Conservation (phyloP, 164 flowering plant species). For the Nelumbo lutea region DNA sequence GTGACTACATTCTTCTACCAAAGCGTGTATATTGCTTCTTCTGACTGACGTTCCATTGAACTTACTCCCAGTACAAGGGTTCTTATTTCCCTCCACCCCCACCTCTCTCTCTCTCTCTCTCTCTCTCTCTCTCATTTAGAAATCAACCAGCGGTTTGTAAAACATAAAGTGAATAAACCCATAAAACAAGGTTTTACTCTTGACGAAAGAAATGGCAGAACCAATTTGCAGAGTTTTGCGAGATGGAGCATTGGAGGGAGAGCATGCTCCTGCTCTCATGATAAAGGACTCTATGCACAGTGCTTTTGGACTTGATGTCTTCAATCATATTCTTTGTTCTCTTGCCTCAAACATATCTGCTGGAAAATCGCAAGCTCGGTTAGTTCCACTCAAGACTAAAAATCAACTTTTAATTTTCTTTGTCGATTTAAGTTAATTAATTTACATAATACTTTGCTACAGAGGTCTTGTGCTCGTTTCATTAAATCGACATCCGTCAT, state of each 20-base stretch:
- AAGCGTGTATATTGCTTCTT: too few relatives aligned
- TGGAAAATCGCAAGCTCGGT: constrained; percentile 71
- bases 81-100: too few relatives aligned
- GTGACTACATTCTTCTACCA: too few relatives aligned
- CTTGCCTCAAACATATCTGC: constrained; percentile 49
- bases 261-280: constrained; percentile 78
- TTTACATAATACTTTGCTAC: constrained; percentile 1
- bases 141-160: too few relatives aligned
- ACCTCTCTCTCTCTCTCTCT: too few relatives aligned
- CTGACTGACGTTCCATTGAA: too few relatives aligned
- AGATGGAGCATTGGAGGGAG: constrained; percentile 80
- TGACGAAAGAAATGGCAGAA: constrained; percentile 54
- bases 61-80: too few relatives aligned
- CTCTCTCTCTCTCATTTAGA: too few relatives aligned
- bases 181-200: too few relatives aligned
- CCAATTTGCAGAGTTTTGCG: constrained; percentile 63
- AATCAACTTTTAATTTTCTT: background rate
- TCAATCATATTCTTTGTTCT: constrained; percentile 48
- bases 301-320: constrained; percentile 54
- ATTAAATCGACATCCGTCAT: constrained; percentile 56
- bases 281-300: constrained; percentile 55
- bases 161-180: too few relatives aligned
- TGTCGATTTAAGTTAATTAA: background rate
- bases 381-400: background rate
- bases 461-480: constrained; percentile 81